Conservation (phyloP, 306 rosid species). For the Mimosa pudica region DNA sequence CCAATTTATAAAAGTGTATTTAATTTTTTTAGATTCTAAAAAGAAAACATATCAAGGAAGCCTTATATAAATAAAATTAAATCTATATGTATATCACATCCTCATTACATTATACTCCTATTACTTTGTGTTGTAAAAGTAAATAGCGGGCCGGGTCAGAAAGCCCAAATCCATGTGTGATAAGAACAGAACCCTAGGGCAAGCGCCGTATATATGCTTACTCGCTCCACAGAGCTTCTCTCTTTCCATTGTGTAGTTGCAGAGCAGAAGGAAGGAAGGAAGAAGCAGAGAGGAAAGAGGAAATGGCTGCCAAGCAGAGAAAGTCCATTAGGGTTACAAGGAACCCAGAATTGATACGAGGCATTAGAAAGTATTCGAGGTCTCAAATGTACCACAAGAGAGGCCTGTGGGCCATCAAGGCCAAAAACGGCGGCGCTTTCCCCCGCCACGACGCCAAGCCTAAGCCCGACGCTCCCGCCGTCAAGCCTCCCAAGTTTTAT, state of each 20-base stretch:
- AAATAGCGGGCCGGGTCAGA: no score
- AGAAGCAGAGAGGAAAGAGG: neutral
- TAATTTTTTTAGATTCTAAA: no score
- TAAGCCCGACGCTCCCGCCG: constrained; percentile 44
- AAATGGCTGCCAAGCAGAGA: constrained; percentile 65
- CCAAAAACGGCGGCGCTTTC: constrained; percentile 68
- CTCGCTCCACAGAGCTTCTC: neutral
- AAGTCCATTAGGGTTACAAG: constrained; percentile 39
- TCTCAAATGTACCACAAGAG: constrained; percentile 73
- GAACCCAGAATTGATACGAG: constrained; percentile 68
- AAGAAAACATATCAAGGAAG: no score
- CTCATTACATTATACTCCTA: no score
- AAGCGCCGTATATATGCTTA: neutral
- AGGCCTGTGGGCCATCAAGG: constrained; percentile 80
- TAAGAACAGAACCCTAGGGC: no score
- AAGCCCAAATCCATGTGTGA: no score
- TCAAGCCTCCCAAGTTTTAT: constrained; percentile 59
- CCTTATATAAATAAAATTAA: no score
- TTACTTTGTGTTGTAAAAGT: no score
- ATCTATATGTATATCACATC: no score
- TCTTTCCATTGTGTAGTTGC: neutral
- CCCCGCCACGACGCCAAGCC: constrained; percentile 69
- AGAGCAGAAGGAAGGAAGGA: neutral
- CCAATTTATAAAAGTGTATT: no score
- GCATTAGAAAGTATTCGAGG: constrained; percentile 65